Evolutionary conservation across 164 flowering plant genomes (phyloP), one percentile per base, ranked within the genome.

Genomic region (Malania oleifera): DNA sequence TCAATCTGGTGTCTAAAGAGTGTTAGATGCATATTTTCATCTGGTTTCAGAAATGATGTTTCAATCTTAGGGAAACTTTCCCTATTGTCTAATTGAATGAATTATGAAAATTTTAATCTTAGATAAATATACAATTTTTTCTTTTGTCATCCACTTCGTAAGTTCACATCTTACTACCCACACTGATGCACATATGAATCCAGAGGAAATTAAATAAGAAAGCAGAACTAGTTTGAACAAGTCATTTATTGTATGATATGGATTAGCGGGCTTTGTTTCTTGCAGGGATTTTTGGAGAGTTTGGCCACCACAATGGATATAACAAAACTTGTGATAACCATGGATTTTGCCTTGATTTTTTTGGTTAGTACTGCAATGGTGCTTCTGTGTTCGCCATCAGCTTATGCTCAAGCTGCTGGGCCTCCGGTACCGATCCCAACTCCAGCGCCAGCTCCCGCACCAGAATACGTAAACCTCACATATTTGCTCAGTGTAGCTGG

Each of bases 361-460:
- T 22, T 69, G 57, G 43, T 73, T 44, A 38, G 60, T 27, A 35
- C 23, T 35, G 34, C 70, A 35, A 61, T 76, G 5, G 34, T 76
- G 45, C 43, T 79, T 11, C 20, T 75, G 34, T 64, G 44, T 59
- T 59, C 66, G 50, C 57, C 72, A 28, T 45, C 63, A 34, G 57
- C 80, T 37, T 45, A 50, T 63, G 84, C 80, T 37, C 71, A 78
- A 61, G 38, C 65, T 25, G 61, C 61, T 37, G 55, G 37, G 40
- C 52, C 83, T 46, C 78, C 74, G 15, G 5, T 69, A 17, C 58
- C 37, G 8, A 61, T 38, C 24, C 80, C 66, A 46, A 54, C 79
- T 7, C 97, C 97, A 0, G 91, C 98, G 7, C 98, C 95, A 0
- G 92, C 95, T 1, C 96, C 98, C 0, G 82, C 80, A 1, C 84